Base-by-base conservation (phyloP, 1,284 basidiomycete genomes). In the Tremellales sp. region DNA sequence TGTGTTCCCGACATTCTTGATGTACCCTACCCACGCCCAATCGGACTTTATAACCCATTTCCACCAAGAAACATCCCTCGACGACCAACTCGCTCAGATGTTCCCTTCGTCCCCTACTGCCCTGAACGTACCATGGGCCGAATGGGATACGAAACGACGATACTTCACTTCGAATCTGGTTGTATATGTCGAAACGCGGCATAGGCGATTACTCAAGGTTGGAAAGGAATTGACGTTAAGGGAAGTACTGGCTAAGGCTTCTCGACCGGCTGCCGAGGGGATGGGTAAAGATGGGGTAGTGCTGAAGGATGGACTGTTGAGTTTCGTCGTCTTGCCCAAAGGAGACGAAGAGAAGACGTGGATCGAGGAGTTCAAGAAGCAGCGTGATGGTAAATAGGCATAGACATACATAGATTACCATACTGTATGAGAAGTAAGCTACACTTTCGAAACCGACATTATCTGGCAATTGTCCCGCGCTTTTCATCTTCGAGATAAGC, bases 1-100 rank as follows among this genome's bases (percentile, higher is more conserved):
- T 45, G 76, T 94, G 52, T 77, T 96, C 65, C 92, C 94, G 4
- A 84, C 88, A 19, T 88, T 96, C 75, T 85, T 97, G 71, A 79
- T 97, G 53, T 97, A 97, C 71, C 96, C 96, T 2, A 85, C 90
- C 71, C 79, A 93, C 63, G 81, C 84, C 25, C 89, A 84, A 22
- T 88, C 89, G 43, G 93, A 99, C 74, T 79, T 93, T 51, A 87
- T 97, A 60, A 79, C 86, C 12, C 80, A 85, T 49, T 97, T 92
- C 75, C 81, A 85, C 61, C 92, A 97, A 70, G 82, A 87, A 57
- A 86, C 88, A 1, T 81, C 89, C 1, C 88, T 98, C 65, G 78
- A 80, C 6, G 82, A 82, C 33, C 88, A 96, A 61, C 78, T 97
- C 6, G 78, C 79, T 13, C 77, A 78, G 49, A 93, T 93, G 83